These are phyloP conservation scores for Neurospora sp. DNA, from an alignment of 495 filamentous ascomycete species.

Conservation along the genomic window DNA sequence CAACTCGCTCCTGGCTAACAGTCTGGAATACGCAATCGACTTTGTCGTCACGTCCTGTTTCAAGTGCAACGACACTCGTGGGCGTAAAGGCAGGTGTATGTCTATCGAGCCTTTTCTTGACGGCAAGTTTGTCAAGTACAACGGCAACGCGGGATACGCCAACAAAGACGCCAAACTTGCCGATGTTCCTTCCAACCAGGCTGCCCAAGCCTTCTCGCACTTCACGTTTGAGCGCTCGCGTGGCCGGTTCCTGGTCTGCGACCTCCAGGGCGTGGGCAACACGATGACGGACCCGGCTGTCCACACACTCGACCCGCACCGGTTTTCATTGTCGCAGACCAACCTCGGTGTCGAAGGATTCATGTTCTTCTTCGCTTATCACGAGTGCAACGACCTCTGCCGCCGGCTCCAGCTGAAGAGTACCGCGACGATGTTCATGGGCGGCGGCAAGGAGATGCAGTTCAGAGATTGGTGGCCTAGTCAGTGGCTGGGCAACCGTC, in stretches of 20 bases:
- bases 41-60: conserved; percentile 26
- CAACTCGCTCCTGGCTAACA: conserved; percentile 13
- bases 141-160: conserved; percentile 24
- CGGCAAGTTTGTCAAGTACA: conserved; percentile 30
- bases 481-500: no score
- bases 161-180: conserved; percentile 10
- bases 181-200: conserved; percentile 11
- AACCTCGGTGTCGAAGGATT: conserved; percentile 23
- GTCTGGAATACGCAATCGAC: conserved; percentile 15
- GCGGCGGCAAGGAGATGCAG: conserved; percentile 2
- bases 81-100: background rate
- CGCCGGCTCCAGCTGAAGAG: conserved; percentile 25
- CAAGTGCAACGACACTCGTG: background rate
- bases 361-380: conserved; percentile 29
- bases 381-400: conserved; percentile 30
- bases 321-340: conserved; percentile 18
- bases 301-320: conserved; percentile 18
- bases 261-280: conserved; percentile 25
- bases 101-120: conserved; percentile 27
- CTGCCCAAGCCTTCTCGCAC: conserved; percentile 32
- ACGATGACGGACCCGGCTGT: conserved; percentile 27
- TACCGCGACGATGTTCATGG: conserved; percentile 13
- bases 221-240: conserved; percentile 33
- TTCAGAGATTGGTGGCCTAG: conserved; percentile 18
- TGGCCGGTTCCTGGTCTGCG: conserved; percentile 22